phyloP scores from a whole-genome alignment of 805 yeast species.

The Saturnispora serradocipensis region DNA sequence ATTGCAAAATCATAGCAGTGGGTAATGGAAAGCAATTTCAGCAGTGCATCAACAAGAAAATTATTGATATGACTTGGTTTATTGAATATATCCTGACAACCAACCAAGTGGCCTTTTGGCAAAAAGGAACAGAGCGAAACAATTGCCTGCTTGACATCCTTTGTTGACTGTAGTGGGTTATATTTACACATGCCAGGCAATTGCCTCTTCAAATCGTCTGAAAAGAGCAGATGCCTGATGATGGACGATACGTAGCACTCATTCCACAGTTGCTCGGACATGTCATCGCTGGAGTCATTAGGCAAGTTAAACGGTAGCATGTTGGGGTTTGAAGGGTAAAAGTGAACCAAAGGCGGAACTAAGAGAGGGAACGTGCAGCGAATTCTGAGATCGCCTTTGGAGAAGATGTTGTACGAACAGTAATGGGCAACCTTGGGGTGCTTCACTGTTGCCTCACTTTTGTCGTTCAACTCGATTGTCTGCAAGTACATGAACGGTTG shows the following conservation, averaged over 20 bases:
- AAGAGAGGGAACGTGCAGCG: conserved; percentile 46
- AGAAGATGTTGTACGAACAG: conserved; percentile 67
- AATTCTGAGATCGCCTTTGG: conserved; percentile 65
- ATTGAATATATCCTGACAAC: conserved; percentile 30
- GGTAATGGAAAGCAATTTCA: conserved; percentile 32
- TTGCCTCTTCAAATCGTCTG: conserved; percentile 46
- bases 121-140: conserved; percentile 34
- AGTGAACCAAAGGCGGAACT: conserved; percentile 30
- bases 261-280: conserved; percentile 46
- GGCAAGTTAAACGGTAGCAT: conserved; percentile 12
- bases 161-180: conserved; percentile 32
- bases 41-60: conserved; percentile 42
- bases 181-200: conserved; percentile 50
- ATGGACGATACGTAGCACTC: conserved; percentile 52
- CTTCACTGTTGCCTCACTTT: conserved; percentile 19
- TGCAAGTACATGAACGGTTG: conserved; percentile 49
- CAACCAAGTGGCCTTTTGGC: conserved; percentile 39
- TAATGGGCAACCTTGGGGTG: conserved; percentile 39
- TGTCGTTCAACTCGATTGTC: conserved; percentile 33
- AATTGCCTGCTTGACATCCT: conserved; percentile 30
- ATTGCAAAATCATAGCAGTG: conserved; percentile 33
- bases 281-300: conserved; percentile 39
- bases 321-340: conserved; percentile 40
- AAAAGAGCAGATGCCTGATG: conserved; percentile 44
- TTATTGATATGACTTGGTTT: conserved; percentile 36